A percentile compares a stretch with the other conserved stretches of the same genome.
Conservation (phyloP, 768 basidiomycete genomes). For the Podaxis pistillaris region DNA sequence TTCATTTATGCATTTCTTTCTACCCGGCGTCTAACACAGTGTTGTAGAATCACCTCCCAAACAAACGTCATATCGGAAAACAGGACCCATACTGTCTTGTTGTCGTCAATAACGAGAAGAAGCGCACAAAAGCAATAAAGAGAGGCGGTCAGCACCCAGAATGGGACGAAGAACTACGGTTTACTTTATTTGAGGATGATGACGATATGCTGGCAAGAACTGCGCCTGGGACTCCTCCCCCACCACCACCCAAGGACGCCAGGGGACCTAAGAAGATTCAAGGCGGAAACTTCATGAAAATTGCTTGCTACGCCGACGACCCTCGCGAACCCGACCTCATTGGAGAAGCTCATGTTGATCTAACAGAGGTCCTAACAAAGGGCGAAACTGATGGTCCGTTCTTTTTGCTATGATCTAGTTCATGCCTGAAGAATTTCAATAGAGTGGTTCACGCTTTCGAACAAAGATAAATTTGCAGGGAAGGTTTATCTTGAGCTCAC, state of each 20-base stretch:
- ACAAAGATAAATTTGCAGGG: constrained; percentile 92
- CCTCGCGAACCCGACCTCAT: constrained; percentile 93
- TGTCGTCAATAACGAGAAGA: constrained; percentile 75
- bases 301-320: constrained; percentile 95
- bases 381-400: constrained; percentile 93
- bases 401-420: background rate
- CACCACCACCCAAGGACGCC: constrained; percentile 63
- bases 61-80: constrained; percentile 91
- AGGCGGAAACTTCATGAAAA: constrained; percentile 71
- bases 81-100: constrained; percentile 95
- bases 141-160: constrained; percentile 98
- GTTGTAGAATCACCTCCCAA: constrained; percentile 79
- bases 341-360: constrained; percentile 85
- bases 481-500: constrained; percentile 97
- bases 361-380: constrained; percentile 87
- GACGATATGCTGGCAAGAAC: constrained; percentile 49
- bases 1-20: constrained; percentile 25
- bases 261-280: constrained; percentile 51
- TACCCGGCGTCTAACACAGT: constrained; percentile 17
- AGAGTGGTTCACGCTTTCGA: constrained; percentile 94
- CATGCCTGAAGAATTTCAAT: constrained; percentile 4
- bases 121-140: constrained; percentile 90
- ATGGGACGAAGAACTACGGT: constrained; percentile 98
- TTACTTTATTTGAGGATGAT: constrained; percentile 79
- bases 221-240: constrained; percentile 53